Evolutionary conservation across 2,329 filamentous ascomycete genomes (phyloP).

Genomic region (Aphanocladium album): DNA sequence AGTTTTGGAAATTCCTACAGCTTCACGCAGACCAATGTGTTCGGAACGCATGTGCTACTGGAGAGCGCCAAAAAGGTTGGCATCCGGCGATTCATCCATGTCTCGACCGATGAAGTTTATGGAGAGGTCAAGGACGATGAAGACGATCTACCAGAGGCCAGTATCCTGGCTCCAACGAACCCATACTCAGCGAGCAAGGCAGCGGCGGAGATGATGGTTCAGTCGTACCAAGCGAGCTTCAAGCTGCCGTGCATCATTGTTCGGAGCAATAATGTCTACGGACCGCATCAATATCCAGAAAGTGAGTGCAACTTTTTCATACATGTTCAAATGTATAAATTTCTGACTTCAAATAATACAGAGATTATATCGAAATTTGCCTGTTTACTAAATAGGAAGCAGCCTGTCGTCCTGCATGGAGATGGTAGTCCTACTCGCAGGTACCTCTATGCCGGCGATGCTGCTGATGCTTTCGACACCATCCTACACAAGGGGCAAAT

Average conservation of each 20-base stretch:
- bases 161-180: conserved; percentile 73
- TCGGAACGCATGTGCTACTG: conserved; percentile 76
- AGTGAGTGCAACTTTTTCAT: conserved; percentile 46
- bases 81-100: conserved; percentile 71
- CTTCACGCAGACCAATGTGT: conserved; percentile 77
- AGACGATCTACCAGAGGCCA: conserved; percentile 67
- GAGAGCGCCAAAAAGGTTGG: conserved; percentile 70
- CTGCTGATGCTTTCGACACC: conserved; percentile 76
- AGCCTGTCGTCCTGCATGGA: conserved; percentile 69
- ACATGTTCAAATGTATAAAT: background rate
- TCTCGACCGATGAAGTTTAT: conserved; percentile 83
- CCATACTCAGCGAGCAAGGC: conserved; percentile 79
- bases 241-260: conserved; percentile 76
- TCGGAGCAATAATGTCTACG: conserved; percentile 80
- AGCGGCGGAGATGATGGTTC: conserved; percentile 79
- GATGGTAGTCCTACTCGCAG: conserved; percentile 69
- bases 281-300: conserved; percentile 78
- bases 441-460: conserved; percentile 75
- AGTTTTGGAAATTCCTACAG: conserved; percentile 79
- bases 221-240: conserved; percentile 80
- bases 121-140: conserved; percentile 70
- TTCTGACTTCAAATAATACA: conserved; percentile 28
- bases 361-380: conserved; percentile 83
- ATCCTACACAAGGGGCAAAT: conserved; percentile 72
- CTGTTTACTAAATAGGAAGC: conserved; percentile 61